These are phyloP conservation scores for Tolypocladium endophyticum DNA, from an alignment of 2,329 filamentous ascomycete genomes.

Conservation along the genomic window DNA sequence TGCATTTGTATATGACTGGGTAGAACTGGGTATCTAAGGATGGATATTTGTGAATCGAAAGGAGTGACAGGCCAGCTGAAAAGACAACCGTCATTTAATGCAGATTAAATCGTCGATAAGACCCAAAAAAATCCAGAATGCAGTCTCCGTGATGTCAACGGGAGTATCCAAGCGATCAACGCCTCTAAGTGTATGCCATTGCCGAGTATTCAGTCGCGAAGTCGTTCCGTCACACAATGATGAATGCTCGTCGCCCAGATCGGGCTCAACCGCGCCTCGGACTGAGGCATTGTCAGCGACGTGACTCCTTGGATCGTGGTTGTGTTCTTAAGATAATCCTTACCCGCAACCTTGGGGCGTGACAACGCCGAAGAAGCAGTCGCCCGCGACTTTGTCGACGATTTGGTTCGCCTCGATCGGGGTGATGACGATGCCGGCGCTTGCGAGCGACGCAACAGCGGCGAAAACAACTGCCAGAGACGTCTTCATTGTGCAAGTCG, in stretches of 20 bases:
- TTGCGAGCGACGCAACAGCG: constrained; percentile 34
- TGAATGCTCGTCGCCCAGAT: neutral
- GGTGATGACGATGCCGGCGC: constrained; percentile 44
- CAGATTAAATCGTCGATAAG: neutral
- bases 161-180: neutral
- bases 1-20: neutral
- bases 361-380: constrained; percentile 46
- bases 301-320: neutral
- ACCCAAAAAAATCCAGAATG: neutral
- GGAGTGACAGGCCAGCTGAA: neutral
- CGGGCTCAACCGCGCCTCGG: neutral
- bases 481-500: constrained; percentile 16
- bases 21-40: neutral
- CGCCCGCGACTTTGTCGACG: constrained; percentile 33
- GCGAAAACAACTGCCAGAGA: constrained; percentile 22
- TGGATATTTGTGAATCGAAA: neutral
- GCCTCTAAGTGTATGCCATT: neutral
- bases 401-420: constrained; percentile 41
- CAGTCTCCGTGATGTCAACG: neutral
- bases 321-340: constrained; percentile 12
- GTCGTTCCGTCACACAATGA: neutral
- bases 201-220: neutral
- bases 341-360: constrained; percentile 49
- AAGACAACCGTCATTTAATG: neutral
- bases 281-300: neutral